Evolutionary conservation across 352 stramenopile genomes (phyloP), one percentile per base, ranked within the genome.

Genomic region (Achlya hypogyna): DNA sequence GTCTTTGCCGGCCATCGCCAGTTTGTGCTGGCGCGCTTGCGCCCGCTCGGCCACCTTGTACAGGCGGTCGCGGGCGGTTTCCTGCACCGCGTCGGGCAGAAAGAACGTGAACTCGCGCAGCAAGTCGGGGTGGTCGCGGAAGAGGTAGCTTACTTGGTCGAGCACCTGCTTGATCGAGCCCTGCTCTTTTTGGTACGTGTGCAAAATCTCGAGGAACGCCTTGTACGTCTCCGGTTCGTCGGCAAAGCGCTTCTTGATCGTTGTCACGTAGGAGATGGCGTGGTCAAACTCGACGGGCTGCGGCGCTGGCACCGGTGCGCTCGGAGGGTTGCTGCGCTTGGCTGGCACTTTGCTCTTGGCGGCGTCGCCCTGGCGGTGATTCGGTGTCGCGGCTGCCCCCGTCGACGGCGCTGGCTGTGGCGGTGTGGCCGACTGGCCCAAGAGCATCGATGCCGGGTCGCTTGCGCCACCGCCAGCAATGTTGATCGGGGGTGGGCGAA

Each of bases 81-180:
- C 91, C 74, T 99, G 96, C 0, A 99, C 97, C 8, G 96, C 94
- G 81, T 99, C 97, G 0, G 98, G 98, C 18, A 99, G 75, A 78
- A 99, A 99, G 75, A 98, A 99, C 12, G 97, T 99, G 72, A 99
- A 99, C 71, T 99, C 95, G 40, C 98, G 97, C 23, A 99, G 77
- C 16, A 99, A 76, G 79, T 99, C 98, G 0, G 96, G 91, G 75
- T 99, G 97, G 72, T 99, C 97, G 0, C 95, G 92, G 83, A 99
- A 99, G 23, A 99, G 79, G 25, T 96, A 79, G 5, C 96, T 99
- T 0, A 99, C 96, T 84, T 99, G 96, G 74, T 99, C 96, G 16
- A 99, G 70, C 34, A 95, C 83, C 53, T 99, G 93, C 59, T 98
- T 98, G 65, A 99, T 99, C 9, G 91, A 97, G 14, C 96, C 87